phyloP scores from a whole-genome alignment of 768 basidiomycete species.

The Russula sp. region DNA sequence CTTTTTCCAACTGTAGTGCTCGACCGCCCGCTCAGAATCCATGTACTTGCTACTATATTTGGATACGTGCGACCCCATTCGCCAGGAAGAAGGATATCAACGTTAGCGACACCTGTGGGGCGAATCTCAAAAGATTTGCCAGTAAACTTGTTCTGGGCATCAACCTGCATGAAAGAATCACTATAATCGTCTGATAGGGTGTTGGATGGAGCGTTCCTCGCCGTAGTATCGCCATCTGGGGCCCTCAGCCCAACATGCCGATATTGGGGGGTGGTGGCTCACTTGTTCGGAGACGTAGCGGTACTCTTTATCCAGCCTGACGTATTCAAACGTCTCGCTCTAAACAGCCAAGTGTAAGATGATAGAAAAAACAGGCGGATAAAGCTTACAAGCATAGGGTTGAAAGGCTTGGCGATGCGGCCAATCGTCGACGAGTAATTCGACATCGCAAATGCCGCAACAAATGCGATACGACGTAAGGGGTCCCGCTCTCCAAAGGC shows the following conservation, averaged over 20 bases:
- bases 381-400: constrained; percentile 80
- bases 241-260: constrained; percentile 92
- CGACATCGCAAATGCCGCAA: constrained; percentile 96
- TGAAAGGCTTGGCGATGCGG: constrained; percentile 95
- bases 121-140: constrained; percentile 96
- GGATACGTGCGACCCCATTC: constrained; percentile 64
- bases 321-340: constrained; percentile 95
- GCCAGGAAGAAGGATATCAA: constrained; percentile 71
- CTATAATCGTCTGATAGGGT: neutral
- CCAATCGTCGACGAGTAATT: constrained; percentile 97
- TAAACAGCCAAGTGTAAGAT: constrained; percentile 35
- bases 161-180: constrained; percentile 53
- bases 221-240: constrained; percentile 89
- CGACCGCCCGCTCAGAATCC: constrained; percentile 50
- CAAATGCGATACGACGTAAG: constrained; percentile 80
- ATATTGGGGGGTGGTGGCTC: constrained; percentile 95
- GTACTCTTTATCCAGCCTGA: constrained; percentile 80
- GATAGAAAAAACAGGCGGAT: neutral
- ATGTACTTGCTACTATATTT: constrained; percentile 38
- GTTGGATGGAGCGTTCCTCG: constrained; percentile 50
- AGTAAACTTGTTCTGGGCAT: constrained; percentile 95
- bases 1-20: constrained; percentile 96
- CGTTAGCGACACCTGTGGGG: constrained; percentile 92
- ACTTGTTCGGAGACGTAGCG: constrained; percentile 96
- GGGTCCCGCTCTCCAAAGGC: constrained; percentile 76